Percentiles rank a stretch among this genome's conserved stretches.
Conservation (phyloP, 2,329 filamentous ascomycete genomes). For the Macrophomina pseudophaseolina region DNA sequence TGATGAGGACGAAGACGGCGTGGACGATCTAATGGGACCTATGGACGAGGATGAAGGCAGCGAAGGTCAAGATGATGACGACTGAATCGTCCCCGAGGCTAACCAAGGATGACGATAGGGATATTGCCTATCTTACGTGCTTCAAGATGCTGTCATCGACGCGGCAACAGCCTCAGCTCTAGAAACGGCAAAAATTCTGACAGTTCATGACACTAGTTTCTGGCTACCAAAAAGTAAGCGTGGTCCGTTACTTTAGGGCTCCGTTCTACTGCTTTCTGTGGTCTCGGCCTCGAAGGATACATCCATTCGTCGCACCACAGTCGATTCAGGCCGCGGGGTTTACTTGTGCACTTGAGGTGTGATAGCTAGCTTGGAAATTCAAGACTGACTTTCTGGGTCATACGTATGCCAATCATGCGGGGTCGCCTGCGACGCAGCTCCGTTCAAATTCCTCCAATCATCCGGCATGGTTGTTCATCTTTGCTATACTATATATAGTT, state of each 20-base stretch:
- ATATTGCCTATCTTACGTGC: not conserved
- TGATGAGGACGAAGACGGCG: conserved; percentile 14
- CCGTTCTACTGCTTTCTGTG: too few species aligned
- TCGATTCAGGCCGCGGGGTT: not conserved
- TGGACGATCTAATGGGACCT: conserved; percentile 23
- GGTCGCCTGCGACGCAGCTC: too few species aligned
- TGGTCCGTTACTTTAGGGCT: too few species aligned
- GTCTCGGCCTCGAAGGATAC: not conserved
- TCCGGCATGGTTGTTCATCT: too few species aligned
- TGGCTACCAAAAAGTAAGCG: not conserved
- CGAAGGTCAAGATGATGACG: conserved; percentile 1
- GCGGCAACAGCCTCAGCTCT: not conserved
- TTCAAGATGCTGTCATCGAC: not conserved
- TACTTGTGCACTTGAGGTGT: not conserved
- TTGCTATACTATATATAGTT: too few species aligned
- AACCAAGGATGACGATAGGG: not conserved
- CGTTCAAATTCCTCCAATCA: too few species aligned
- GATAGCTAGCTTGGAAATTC: not conserved
- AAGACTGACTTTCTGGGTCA: not conserved
- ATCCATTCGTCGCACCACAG: not conserved
- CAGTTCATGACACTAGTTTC: not conserved
- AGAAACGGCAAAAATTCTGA: not conserved
- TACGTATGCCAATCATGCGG: too few species aligned
- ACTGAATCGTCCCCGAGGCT: not conserved
- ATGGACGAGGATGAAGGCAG: conserved; percentile 1